phyloP scores from a whole-genome alignment of 768 basidiomycete genomes.

The Russula sp. region DNA sequence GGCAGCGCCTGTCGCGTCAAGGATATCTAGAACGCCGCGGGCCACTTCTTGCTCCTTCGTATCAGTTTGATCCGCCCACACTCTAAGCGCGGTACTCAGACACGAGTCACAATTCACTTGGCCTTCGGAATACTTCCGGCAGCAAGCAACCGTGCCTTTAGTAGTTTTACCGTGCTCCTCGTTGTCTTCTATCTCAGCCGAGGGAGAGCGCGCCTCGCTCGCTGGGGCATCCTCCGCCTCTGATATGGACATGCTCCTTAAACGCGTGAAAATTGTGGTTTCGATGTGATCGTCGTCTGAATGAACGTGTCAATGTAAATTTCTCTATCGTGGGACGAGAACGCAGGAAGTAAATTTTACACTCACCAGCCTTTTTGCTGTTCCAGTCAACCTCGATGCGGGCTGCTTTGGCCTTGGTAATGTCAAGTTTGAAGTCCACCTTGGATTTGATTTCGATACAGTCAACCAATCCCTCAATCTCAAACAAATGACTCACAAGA shows the following conservation, averaged over 20 bases:
- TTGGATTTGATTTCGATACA: constrained; percentile 28
- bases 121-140: constrained; percentile 29
- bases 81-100: constrained; percentile 25
- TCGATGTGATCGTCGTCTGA: constrained; percentile 84
- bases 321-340: not conserved
- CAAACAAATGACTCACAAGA: constrained; percentile 41
- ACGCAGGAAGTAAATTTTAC: not conserved
- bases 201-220: not conserved
- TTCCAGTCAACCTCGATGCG: constrained; percentile 68
- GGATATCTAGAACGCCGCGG: not conserved
- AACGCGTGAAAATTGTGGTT: constrained; percentile 50
- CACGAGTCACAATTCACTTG: constrained; percentile 34
- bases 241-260: constrained; percentile 15
- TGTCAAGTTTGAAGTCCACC: constrained; percentile 72
- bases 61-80: constrained; percentile 23
- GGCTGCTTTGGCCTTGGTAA: constrained; percentile 49
- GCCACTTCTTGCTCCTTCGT: constrained; percentile 5
- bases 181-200: not conserved
- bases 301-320: not conserved
- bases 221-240: constrained; percentile 2
- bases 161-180: constrained; percentile 40
- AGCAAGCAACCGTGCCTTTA: constrained; percentile 44
- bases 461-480: constrained; percentile 1
- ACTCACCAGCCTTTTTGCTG: constrained; percentile 80
- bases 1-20: constrained; percentile 14